Evolutionary conservation across 768 basidiomycete species (phyloP), one percentile per base, ranked within the genome.

Genomic region (Boletus barrowsii): DNA sequence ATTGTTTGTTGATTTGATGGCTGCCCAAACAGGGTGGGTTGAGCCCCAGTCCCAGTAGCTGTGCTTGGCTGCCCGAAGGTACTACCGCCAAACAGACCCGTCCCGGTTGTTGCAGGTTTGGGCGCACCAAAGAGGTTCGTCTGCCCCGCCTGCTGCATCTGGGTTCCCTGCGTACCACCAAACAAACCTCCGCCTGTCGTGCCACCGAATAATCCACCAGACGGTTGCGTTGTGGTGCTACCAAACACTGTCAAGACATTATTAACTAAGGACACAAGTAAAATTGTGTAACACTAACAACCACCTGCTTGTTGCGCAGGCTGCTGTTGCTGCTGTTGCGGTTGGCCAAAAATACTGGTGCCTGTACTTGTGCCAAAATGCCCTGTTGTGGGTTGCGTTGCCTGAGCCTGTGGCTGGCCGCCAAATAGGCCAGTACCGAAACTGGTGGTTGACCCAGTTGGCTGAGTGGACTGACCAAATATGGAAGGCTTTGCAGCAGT

Each of bases 1-100:
- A 53, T 61, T 26, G 68, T 48, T 41, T 63, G 66, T 63, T 84
- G 81, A 15, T 77, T 78, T 20, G 82, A 68, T 8, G 77, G 66
- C 51, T 71, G 76, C 29, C 84, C 84, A 54, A 88, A 88, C 14
- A 86, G 62, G 30, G 65, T 65, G 1, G 61, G 63, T 22, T 71
- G 69, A 17, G 55, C n/a, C n/a, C 68, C 64, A 43, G 64, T 57
- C 26, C 61, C 69, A 44, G 59, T 73, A 53, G 49, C 62, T 17
- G 72, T 63, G 51, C 57, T 58, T 44, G 74, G 64, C 57, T 82
- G 79, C 26, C 78, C 78, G 33, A 81, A 76, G 10, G 69, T 63
- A n/a, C 72, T 71, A 58, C 82, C 79, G 22, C 82, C 79, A n/a
- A 84, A 83, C 24, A 82, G 57, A 52, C 72, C 68, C 5, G 65